Evolutionary conservation across 1,284 basidiomycete genomes (phyloP).

Genomic region (Cryptococcus maquisensis): DNA sequence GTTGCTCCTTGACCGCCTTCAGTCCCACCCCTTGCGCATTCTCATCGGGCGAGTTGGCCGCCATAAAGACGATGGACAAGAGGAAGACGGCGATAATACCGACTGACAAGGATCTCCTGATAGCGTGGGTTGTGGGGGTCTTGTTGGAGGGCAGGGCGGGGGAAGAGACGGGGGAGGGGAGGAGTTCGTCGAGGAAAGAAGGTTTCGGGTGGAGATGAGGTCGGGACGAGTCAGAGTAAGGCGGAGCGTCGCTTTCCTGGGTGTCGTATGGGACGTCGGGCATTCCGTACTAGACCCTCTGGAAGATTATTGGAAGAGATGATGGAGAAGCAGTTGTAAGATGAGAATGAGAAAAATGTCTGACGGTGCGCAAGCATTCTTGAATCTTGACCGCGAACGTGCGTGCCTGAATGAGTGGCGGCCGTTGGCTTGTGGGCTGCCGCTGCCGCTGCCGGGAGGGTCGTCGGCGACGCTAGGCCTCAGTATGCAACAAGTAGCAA

Average conservation of each 20-base stretch:
- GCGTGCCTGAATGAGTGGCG: background rate
- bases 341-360: background rate
- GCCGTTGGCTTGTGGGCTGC: too few relatives aligned
- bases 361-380: too few relatives aligned
- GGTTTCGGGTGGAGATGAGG: conserved; percentile 5
- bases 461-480: too few relatives aligned
- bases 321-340: background rate
- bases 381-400: background rate
- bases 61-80: conserved; percentile 32
- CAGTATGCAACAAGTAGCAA: too few relatives aligned
- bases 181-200: conserved; percentile 35
- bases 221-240: too few relatives aligned
- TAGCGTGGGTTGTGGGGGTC: conserved; percentile 7
- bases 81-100: conserved; percentile 43
- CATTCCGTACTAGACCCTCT: too few relatives aligned
- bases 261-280: too few relatives aligned
- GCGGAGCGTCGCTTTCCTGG: too few relatives aligned
- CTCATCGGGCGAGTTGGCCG: conserved; percentile 14
- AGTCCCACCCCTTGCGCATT: background rate
- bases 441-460: too few relatives aligned
- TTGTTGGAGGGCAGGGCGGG: conserved; percentile 5
- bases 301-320: background rate
- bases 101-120: conserved; percentile 31
- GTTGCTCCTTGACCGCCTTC: conserved; percentile 7
- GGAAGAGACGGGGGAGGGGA: conserved; percentile 21